Evolutionary conservation across 164 flowering plant genomes (phyloP).

Genomic region (Vitis riparia): DNA sequence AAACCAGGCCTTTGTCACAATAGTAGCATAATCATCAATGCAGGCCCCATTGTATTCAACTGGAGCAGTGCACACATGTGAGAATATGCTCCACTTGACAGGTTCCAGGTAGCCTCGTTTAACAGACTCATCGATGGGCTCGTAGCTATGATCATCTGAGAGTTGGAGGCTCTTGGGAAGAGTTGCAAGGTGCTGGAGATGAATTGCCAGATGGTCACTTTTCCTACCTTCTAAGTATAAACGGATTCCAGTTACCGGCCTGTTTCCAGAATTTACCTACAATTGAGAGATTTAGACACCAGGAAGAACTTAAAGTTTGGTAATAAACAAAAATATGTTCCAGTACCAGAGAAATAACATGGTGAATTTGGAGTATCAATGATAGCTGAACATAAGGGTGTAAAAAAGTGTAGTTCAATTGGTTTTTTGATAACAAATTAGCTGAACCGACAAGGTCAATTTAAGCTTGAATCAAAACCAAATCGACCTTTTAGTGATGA

Average conservation of each 20-base stretch:
- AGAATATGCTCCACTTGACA: conserved; percentile 76
- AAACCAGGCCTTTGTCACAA: conserved; percentile 86
- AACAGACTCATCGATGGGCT: conserved; percentile 39
- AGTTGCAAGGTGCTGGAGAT: conserved; percentile 82
- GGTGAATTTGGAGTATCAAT: too few relatives aligned
- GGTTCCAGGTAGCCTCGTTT: conserved; percentile 67
- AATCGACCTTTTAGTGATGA: too few relatives aligned
- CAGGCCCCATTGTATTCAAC: conserved; percentile 52
- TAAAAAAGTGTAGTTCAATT: too few relatives aligned
- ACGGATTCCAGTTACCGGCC: conserved; percentile 87
- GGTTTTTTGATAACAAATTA: too few relatives aligned
- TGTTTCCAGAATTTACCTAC: conserved; percentile 73
- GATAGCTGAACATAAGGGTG: too few relatives aligned
- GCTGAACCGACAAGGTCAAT: too few relatives aligned
- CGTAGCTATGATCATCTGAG: conserved; percentile 44
- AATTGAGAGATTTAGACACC: conserved; percentile 8
- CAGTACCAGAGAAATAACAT: neutral
- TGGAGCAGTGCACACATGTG: conserved; percentile 87
- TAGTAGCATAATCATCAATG: conserved; percentile 64
- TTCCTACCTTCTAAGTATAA: conserved; percentile 83
- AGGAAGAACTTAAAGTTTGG: neutral
- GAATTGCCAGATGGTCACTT: conserved; percentile 75
- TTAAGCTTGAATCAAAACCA: too few relatives aligned
- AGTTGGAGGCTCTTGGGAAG: conserved; percentile 63
- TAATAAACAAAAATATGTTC: neutral